Evolutionary conservation across 23 red algal species (phyloP).

Genomic region (Agarophyton chilense): DNA sequence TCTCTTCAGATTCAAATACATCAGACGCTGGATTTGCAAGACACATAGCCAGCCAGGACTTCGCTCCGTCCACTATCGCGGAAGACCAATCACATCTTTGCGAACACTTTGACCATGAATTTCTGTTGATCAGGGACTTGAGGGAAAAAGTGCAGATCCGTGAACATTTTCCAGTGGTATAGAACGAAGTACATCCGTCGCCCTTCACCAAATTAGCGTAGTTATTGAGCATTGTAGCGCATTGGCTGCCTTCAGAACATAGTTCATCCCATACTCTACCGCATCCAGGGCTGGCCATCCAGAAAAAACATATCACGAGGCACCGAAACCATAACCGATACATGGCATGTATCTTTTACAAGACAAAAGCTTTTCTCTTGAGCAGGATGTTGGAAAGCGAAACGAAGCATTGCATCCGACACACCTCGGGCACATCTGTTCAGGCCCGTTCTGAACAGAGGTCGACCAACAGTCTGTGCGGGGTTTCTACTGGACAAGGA

Average conservation of each 20-base stretch:
- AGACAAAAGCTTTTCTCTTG: background rate
- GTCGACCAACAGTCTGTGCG: no score
- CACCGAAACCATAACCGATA: background rate
- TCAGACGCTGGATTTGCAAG: slow-evolving; percentile 37
- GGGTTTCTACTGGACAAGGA: no score
- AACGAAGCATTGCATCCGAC: no score
- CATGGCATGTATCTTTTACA: background rate
- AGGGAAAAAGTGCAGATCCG: slow-evolving; percentile 55
- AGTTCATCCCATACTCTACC: slow-evolving; percentile 9
- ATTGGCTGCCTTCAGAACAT: slow-evolving; percentile 42
- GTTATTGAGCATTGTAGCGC: slow-evolving; percentile 38
- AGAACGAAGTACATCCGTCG: slow-evolving; percentile 39
- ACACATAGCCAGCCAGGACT: slow-evolving; percentile 53
- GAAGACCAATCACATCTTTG: slow-evolving; percentile 41
- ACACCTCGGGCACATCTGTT: no score
- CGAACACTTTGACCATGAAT: slow-evolving; percentile 37
- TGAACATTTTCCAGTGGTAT: slow-evolving; percentile 45
- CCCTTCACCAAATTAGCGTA: slow-evolving; percentile 31
- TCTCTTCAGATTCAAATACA: slow-evolving; percentile 36
- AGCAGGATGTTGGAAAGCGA: no score
- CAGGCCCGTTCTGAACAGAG: no score
- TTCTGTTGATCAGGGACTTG: slow-evolving; percentile 27
- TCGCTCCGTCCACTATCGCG: background rate
- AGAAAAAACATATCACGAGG: background rate
- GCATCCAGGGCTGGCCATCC: background rate